Evolutionary conservation across 1,284 basidiomycete species (phyloP).

Genomic region (Ceratobasidium sp.): DNA sequence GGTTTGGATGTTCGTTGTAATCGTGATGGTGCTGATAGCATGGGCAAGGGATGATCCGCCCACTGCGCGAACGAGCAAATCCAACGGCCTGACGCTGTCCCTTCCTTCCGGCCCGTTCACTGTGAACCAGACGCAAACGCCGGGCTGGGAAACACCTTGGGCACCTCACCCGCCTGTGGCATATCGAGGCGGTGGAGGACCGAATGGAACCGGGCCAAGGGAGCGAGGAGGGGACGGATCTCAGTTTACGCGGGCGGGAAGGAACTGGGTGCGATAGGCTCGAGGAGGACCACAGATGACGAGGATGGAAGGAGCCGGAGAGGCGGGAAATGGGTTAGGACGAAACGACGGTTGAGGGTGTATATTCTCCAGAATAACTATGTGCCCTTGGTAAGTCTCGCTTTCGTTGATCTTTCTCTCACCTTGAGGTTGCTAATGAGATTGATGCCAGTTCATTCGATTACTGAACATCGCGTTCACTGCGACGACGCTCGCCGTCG

Average conservation of each 20-base stretch:
- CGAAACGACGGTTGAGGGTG: slow-evolving; percentile 68
- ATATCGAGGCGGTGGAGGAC: slow-evolving; percentile 38
- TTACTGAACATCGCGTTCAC: slow-evolving; percentile 88
- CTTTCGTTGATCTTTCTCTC: slow-evolving; percentile 42
- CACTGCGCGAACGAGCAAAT: slow-evolving; percentile 58
- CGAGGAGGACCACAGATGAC: slow-evolving; percentile 52
- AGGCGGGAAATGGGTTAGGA: slow-evolving; percentile 60
- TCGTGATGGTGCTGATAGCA: slow-evolving; percentile 64
- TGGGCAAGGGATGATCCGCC: slow-evolving; percentile 87
- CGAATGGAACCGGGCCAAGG: slow-evolving; percentile 49
- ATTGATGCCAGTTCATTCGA: slow-evolving; percentile 77
- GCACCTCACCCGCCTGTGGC: slow-evolving; percentile 60
- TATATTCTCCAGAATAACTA: slow-evolving; percentile 80
- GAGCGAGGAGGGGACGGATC: slow-evolving; percentile 56
- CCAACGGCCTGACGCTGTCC: slow-evolving; percentile 49
- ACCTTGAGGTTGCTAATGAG: slow-evolving; percentile 46
- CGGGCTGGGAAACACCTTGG: slow-evolving; percentile 79
- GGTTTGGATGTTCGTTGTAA: slow-evolving; percentile 23
- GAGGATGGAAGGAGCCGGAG: slow-evolving; percentile 57
- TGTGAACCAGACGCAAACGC: slow-evolving; percentile 67
- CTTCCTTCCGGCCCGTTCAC: slow-evolving; percentile 63
- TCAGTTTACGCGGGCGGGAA: slow-evolving; percentile 51
- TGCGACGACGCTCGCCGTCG: slow-evolving; percentile 81
- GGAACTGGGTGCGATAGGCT: slow-evolving; percentile 56
- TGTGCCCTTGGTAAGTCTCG: slow-evolving; percentile 74